Conservation (phyloP, 2,329 filamentous ascomycete genomes). For the Lecanosticta acicola region DNA sequence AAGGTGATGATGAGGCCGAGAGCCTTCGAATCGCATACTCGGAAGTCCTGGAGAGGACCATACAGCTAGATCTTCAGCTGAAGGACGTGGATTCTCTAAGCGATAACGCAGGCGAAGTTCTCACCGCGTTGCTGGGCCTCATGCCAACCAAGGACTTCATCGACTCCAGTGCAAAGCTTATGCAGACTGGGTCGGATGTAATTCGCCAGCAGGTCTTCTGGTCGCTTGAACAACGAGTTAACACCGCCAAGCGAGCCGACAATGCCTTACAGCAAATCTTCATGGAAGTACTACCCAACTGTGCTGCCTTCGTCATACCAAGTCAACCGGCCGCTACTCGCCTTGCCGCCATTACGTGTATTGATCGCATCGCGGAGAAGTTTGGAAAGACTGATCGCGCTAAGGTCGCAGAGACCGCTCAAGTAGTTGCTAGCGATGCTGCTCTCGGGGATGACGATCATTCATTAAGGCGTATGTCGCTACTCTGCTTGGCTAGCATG, state of each 20-base stretch:
- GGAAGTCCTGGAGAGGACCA: conserved; percentile 37
- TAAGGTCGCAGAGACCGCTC: conserved; percentile 67
- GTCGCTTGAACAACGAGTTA: conserved; percentile 74
- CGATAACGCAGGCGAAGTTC: conserved; percentile 56
- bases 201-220: conserved; percentile 70
- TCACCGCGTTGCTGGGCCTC: conserved; percentile 76
- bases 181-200: conserved; percentile 68
- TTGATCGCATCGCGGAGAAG: conserved; percentile 89
- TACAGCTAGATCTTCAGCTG: conserved; percentile 58
- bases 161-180: conserved; percentile 74
- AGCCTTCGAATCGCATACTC: conserved; percentile 26
- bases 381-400: conserved; percentile 88
- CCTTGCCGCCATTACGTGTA: conserved; percentile 78
- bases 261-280: conserved; percentile 66
- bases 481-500: conserved; percentile 82
- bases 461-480: conserved; percentile 71
- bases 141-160: conserved; percentile 85
- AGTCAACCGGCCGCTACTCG: conserved; percentile 70
- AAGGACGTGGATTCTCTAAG: conserved; percentile 39
- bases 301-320: conserved; percentile 65
- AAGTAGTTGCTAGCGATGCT: conserved; percentile 67
- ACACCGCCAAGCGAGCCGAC: conserved; percentile 65
- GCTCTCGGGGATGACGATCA: conserved; percentile 76
- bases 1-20: conserved; percentile 17
- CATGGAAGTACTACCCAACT: conserved; percentile 31